Conservation (phyloP, 2,329 filamentous ascomycete species). For the Ceratocystis colombiana region DNA sequence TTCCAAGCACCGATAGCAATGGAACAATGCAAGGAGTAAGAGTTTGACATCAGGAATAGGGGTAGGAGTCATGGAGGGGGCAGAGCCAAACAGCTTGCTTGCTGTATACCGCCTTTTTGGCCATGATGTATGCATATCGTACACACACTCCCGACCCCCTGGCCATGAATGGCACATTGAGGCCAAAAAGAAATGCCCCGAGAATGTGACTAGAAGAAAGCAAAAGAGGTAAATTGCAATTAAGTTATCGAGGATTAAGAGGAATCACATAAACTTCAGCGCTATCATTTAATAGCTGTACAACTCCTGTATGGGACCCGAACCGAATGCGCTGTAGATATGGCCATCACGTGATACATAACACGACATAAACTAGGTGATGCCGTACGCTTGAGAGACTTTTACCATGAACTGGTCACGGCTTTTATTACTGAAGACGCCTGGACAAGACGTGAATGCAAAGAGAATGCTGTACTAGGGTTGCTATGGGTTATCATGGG, state of each 20-base stretch:
- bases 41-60: not conserved
- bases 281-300: too few relatives aligned
- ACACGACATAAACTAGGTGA: too few relatives aligned
- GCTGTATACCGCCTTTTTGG: not conserved
- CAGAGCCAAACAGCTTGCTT: not conserved
- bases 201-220: too few relatives aligned
- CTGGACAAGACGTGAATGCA: too few relatives aligned
- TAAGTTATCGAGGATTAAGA: not conserved
- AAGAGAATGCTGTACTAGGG: not conserved
- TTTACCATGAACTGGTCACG: too few relatives aligned
- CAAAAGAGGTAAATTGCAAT: constrained; percentile 4
- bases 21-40: not conserved
- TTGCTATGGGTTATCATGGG: not conserved
- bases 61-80: not conserved
- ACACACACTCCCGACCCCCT: not conserved
- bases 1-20: not conserved
- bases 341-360: too few relatives aligned
- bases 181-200: too few relatives aligned
- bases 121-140: not conserved
- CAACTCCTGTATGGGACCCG: too few relatives aligned
- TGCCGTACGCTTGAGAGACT: too few relatives aligned
- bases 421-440: too few relatives aligned
- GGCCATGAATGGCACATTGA: not conserved
- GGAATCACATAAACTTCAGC: not conserved
- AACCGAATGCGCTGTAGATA: too few relatives aligned